phyloP scores from a whole-genome alignment of 1,284 basidiomycete genomes.

The Athelia sp. region DNA sequence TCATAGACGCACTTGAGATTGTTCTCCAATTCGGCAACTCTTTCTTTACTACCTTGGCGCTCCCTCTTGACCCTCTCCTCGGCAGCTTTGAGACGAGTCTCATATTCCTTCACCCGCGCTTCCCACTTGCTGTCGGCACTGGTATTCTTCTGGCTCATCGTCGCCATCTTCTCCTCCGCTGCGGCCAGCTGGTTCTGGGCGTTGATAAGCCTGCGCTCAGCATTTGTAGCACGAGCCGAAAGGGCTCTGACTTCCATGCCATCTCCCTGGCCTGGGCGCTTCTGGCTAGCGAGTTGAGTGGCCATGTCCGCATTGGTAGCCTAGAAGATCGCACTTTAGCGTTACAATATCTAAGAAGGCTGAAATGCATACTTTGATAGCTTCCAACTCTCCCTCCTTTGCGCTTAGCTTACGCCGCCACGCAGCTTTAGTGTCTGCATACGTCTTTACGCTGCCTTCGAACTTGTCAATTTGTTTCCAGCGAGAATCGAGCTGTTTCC shows the following conservation, averaged over 20 bases:
- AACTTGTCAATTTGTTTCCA: conserved; percentile 95
- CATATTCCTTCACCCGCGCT: conserved; percentile 87
- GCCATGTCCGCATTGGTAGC: conserved; percentile 74
- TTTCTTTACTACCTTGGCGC: conserved; percentile 91
- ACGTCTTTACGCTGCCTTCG: conserved; percentile 81
- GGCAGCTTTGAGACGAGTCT: conserved; percentile 75
- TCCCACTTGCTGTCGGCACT: conserved; percentile 87
- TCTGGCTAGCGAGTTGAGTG: conserved; percentile 64
- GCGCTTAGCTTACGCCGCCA: conserved; percentile 82
- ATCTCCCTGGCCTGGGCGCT: conserved; percentile 63
- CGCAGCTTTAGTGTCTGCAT: conserved; percentile 77
- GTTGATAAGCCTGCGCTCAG: conserved; percentile 78
- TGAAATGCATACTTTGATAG: conserved; percentile 55
- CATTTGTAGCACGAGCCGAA: conserved; percentile 67
- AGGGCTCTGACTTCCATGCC: conserved; percentile 70
- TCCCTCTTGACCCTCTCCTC: conserved; percentile 96
- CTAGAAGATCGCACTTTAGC: conserved; percentile 28
- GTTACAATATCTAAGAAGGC: not conserved
- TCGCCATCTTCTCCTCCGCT: conserved; percentile 79
- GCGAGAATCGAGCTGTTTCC: conserved; percentile 82
- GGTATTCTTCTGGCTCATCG: conserved; percentile 64
- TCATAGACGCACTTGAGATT: conserved; percentile 65
- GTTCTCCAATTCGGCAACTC: conserved; percentile 63
- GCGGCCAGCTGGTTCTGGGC: conserved; percentile 79
- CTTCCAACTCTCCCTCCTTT: conserved; percentile 89